A percentile compares a stretch with the other conserved stretches of the same genome.
phyloP scores from a whole-genome alignment of 2,329 filamentous ascomycete species.

The Diaporthe sp. region DNA sequence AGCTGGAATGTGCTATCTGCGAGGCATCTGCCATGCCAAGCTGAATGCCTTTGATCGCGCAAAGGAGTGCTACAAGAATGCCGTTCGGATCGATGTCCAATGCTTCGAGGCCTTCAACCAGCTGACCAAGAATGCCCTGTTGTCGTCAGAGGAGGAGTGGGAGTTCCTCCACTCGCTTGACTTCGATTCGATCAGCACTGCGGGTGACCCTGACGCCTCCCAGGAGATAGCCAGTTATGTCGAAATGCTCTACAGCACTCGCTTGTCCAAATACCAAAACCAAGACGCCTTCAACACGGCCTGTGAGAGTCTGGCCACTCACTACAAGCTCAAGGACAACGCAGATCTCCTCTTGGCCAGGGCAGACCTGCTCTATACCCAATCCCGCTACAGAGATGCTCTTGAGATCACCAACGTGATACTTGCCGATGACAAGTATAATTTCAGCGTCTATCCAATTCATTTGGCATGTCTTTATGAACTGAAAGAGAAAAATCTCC shows the following conservation, averaged over 20 bases:
- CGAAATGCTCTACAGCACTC: conserved; percentile 94
- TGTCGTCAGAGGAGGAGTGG: conserved; percentile 89
- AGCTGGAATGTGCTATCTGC: conserved; percentile 95
- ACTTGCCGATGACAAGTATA: conserved; percentile 85
- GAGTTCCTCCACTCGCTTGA: conserved; percentile 88
- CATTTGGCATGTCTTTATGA: conserved; percentile 93
- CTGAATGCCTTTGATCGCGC: conserved; percentile 97
- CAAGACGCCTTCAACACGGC: conserved; percentile 84
- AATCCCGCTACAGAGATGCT: conserved; percentile 90
- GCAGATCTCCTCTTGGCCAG: conserved; percentile 90
- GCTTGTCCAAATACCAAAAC: conserved; percentile 94
- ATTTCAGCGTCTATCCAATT: conserved; percentile 88
- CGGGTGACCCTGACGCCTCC: conserved; percentile 67
- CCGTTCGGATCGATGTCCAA: conserved; percentile 94
- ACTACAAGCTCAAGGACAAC: conserved; percentile 89
- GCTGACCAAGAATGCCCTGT: conserved; percentile 94
- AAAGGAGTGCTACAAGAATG: conserved; percentile 98
- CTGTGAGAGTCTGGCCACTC: conserved; percentile 90
- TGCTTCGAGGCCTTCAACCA: conserved; percentile 99
- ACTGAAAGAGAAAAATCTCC: conserved; percentile 83
- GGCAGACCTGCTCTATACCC: conserved; percentile 92
- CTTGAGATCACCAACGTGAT: conserved; percentile 86
- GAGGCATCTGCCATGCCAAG: conserved; percentile 94
- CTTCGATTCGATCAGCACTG: conserved; percentile 83
- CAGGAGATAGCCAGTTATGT: conserved; percentile 95